A percentile compares a stretch with the other conserved stretches of the same genome.
These are phyloP conservation scores for Persicaria tinctoria DNA, from an alignment of 148 eudicot genomes.

Conservation along the genomic window DNA sequence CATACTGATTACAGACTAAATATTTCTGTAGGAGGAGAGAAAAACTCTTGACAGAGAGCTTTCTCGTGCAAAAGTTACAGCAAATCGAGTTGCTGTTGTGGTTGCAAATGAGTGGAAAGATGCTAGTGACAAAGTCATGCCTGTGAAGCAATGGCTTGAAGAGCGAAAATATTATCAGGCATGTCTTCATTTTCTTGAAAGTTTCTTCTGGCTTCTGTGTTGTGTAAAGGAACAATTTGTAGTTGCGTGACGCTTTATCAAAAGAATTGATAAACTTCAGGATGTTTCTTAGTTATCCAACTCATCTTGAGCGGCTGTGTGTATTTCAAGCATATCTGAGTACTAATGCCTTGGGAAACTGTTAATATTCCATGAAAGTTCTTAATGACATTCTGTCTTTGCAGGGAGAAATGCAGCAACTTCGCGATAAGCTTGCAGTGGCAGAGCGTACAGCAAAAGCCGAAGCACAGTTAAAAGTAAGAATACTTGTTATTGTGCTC, in stretches of 20 bases:
- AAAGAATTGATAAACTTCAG: not conserved
- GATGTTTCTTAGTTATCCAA: no score
- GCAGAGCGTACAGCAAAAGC: constrained; percentile 94
- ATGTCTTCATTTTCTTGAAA: constrained; percentile 11
- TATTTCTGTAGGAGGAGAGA: constrained; percentile 64
- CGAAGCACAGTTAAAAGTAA: constrained; percentile 84
- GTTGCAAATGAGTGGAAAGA: constrained; percentile 99
- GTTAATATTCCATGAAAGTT: not conserved
- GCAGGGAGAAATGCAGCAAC: constrained; percentile 11
- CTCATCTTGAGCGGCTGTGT: no score
- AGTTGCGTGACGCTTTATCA: not conserved
- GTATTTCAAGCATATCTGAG: no score
- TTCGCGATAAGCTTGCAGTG: constrained; percentile 58
- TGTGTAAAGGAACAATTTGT: not conserved
- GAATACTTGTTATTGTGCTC: constrained; percentile 11
- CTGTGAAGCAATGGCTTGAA: constrained; percentile 97
- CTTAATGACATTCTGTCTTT: not conserved
- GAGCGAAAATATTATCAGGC: constrained; percentile 90
- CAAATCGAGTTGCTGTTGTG: constrained; percentile 88
- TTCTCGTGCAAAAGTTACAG: constrained; percentile 86
- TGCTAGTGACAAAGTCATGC: constrained; percentile 95
- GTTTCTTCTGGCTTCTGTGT: not conserved
- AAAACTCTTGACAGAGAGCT: constrained; percentile 78
- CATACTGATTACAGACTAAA: not conserved
- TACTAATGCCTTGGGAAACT: no score